Evolutionary conservation across 345 rosid genomes (phyloP), one percentile per base, ranked within the genome.

Genomic region (Trapa bicornis): DNA sequence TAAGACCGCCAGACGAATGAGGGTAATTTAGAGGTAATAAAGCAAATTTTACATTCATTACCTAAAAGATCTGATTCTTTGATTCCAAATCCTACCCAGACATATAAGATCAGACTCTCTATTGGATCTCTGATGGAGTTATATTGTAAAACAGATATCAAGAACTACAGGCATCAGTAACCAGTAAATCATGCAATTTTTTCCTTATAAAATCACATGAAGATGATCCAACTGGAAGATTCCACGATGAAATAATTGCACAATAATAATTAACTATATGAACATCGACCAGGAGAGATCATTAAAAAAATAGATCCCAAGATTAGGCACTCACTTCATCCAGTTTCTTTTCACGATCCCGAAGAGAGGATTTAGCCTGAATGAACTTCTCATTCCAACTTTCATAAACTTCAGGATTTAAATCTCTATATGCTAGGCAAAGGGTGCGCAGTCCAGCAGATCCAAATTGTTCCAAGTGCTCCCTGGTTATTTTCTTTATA

Each of bases 351-450:
- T 95, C 99, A 50, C 99, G 99, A 73, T 89, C 99, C 69, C 87
- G 79, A 56, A 91, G 83, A 74, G 96, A 84, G 66, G 99, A 91
- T 78, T 95, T 95, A 67, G 99, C 99, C 80, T 89, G 93, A 70
- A 89, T 89, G 72, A 91, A 95, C 77, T 87, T 95, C 80, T 91
- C 96, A 77, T 95, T 91, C 99, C 99, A 95, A 75, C 87, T 84
- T 77, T 85, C 89, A 81, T 91, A 95, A 43, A 76, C 67, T 63
- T 84, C 86, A 41, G 96, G 91, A 77, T 79, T 78, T 75, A 95
- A 80, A 77, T 89, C 85, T 78, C 74, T 82, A 68, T 87, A 95
- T 64, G 96, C 99, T 60, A 95, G 87, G 83, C 98, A 95, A 76
- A 95, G 99, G 67, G 99, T 95, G 53, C 98, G 97, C 71, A 95